A percentile compares a stretch with the other conserved stretches of the same genome.
Conservation (phyloP, 139 green algal genomes). For the Prasinococcaceae sp. region DNA sequence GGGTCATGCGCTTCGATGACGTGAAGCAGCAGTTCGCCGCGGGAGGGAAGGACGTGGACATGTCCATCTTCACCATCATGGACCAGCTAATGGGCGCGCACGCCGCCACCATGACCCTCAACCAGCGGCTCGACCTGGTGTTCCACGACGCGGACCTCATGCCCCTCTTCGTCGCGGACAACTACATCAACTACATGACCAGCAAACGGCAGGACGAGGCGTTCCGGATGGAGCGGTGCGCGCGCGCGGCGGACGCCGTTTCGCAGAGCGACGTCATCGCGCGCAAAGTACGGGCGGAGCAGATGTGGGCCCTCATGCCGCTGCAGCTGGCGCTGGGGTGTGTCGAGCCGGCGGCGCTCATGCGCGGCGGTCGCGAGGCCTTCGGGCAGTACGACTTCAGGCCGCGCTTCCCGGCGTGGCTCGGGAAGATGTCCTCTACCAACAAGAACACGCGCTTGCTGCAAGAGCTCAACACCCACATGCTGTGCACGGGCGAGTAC, state of each 20-base stretch:
- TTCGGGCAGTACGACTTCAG: slow-evolving; percentile 31
- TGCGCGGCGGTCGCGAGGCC: slow-evolving; percentile 49
- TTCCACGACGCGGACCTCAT: slow-evolving; percentile 87
- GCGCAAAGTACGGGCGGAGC: slow-evolving; percentile 36
- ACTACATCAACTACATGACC: slow-evolving; percentile 88
- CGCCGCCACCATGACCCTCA: slow-evolving; percentile 11
- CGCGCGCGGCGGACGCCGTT: slow-evolving; percentile 73
- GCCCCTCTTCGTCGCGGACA: slow-evolving; percentile 81
- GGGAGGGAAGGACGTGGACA: slow-evolving; percentile 58
- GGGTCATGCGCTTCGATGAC: slow-evolving; percentile 56
- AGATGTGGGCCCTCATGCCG: slow-evolving; percentile 61
- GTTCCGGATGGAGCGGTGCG: slow-evolving; percentile 46
- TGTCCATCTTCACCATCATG: slow-evolving; percentile 66
- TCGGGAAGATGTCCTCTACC: slow-evolving; percentile 68
- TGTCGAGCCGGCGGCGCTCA: slow-evolving; percentile 33
- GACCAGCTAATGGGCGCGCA: slow-evolving; percentile 46
- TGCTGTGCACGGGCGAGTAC: slow-evolving; percentile 36
- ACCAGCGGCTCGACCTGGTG: slow-evolving; percentile 57
- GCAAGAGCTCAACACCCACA: slow-evolving; percentile 64
- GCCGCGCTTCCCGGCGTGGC: slow-evolving; percentile 83
- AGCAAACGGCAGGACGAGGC: slow-evolving; percentile 22
- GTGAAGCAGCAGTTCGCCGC: slow-evolving; percentile 31
- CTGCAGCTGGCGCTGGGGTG: too few species aligned
- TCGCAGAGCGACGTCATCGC: slow-evolving; percentile 70
- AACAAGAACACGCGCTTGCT: slow-evolving; percentile 81